These are phyloP conservation scores for Aspergillus taichungensis DNA, from an alignment of 495 filamentous ascomycete species.

Conservation along the genomic window DNA sequence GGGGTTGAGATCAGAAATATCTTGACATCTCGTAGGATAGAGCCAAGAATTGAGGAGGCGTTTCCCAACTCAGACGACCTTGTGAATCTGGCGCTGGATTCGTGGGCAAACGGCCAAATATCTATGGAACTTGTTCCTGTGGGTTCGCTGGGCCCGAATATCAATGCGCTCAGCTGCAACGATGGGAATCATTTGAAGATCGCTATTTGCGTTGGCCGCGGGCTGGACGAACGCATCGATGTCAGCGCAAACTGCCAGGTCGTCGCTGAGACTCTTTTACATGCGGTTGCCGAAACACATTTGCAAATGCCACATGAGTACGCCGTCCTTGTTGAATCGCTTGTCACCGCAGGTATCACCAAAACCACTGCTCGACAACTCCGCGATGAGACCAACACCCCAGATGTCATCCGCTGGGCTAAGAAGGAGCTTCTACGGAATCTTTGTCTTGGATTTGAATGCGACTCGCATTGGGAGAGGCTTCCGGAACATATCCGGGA, in stretches of 20 bases:
- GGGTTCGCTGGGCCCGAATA: constrained; percentile 29
- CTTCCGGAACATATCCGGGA: constrained; percentile 26
- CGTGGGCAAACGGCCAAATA: constrained; percentile 37
- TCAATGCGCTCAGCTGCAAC: constrained; percentile 40
- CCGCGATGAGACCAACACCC: constrained; percentile 25
- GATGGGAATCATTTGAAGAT: constrained; percentile 27
- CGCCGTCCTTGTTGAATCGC: constrained; percentile 37
- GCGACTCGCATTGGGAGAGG: constrained; percentile 36
- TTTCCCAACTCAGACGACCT: constrained; percentile 37
- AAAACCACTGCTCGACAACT: constrained; percentile 31
- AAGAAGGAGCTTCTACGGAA: constrained; percentile 36
- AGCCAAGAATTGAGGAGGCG: constrained; percentile 32
- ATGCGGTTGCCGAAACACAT: constrained; percentile 41
- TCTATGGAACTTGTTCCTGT: constrained; percentile 38
- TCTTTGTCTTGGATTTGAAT: constrained; percentile 35
- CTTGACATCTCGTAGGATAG: constrained; percentile 25
- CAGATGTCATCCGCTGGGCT: constrained; percentile 29
- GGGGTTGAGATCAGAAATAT: constrained; percentile 40
- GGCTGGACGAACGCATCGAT: constrained; percentile 29
- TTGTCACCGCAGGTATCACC: constrained; percentile 32
- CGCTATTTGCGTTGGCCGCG: constrained; percentile 33
- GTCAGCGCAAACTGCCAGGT: constrained; percentile 37
- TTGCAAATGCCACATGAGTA: constrained; percentile 44
- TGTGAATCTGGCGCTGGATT: constrained; percentile 25
- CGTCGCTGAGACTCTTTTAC: constrained; percentile 48